phyloP scores from a whole-genome alignment of 371 early-diverging fungal genomes.

The Coemansia sp. region DNA sequence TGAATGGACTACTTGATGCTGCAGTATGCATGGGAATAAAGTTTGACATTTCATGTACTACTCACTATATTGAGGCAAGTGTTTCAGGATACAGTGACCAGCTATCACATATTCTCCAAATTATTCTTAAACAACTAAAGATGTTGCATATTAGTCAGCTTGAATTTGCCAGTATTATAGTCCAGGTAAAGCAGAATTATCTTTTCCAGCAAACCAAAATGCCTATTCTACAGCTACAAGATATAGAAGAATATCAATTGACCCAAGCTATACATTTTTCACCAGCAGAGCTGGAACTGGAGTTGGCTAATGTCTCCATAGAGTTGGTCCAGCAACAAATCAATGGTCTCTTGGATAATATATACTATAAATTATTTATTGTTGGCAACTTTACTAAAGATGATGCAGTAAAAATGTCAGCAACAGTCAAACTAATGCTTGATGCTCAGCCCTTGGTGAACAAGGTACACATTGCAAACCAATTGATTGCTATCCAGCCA shows the following conservation, averaged over 20 bases:
- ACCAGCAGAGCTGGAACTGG: background rate
- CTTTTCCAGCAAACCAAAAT: background rate
- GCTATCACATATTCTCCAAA: background rate
- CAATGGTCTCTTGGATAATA: background rate
- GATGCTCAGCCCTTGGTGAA: background rate
- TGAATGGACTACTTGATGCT: background rate
- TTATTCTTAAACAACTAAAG: conserved; percentile 2
- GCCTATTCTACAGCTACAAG: background rate
- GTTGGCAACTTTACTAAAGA: background rate
- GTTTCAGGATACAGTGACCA: background rate
- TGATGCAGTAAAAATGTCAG: background rate
- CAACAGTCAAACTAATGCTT: background rate
- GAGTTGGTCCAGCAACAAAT: background rate
- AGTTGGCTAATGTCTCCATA: background rate
- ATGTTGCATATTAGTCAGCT: background rate
- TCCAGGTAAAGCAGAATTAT: background rate
- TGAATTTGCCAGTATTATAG: background rate
- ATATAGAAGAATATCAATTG: background rate
- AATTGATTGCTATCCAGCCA: background rate
- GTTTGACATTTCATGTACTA: background rate
- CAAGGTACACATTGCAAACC: background rate
- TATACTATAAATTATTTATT: background rate
- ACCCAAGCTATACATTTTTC: background rate
- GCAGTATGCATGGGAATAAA: background rate
- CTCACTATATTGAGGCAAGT: background rate